These are phyloP conservation scores for Thraustochytrium striatum DNA, from an alignment of 352 stramenopile genomes.

Conservation along the genomic window DNA sequence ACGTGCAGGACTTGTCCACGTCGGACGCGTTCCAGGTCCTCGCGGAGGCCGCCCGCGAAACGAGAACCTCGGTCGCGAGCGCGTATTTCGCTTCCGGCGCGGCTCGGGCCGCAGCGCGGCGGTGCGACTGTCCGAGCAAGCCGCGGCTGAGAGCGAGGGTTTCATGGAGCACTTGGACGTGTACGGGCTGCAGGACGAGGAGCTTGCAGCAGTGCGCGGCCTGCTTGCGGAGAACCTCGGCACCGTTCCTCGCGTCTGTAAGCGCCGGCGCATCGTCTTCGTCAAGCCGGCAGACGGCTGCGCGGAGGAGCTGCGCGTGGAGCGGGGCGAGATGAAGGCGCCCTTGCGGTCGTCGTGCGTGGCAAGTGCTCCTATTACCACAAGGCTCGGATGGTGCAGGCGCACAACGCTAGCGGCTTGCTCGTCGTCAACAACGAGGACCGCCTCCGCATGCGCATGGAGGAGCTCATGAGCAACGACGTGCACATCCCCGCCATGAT, in stretches of 20 bases:
- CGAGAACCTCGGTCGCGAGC: background rate
- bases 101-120: background rate
- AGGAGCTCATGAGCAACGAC: background rate
- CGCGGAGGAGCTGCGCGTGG: background rate
- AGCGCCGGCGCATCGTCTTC: background rate
- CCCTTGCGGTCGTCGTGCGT: slow-evolving; percentile 3
- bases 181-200: background rate
- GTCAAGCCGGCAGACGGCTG: slow-evolving; percentile 8
- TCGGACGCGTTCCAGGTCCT: slow-evolving; percentile 36
- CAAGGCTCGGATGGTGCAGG: background rate
- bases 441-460: slow-evolving; percentile 1
- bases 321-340: background rate
- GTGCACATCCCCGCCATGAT: slow-evolving; percentile 1
- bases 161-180: slow-evolving; percentile 30
- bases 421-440: slow-evolving; percentile 25
- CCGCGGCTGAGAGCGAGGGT: background rate
- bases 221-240: background rate
- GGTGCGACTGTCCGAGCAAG: background rate
- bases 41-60: background rate
- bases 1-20: background rate
- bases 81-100: background rate
- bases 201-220: background rate
- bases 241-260: background rate
- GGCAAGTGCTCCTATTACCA: slow-evolving; percentile 22
- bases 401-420: background rate